Percentiles rank a stretch among this genome's conserved stretches.
phyloP scores from a whole-genome alignment of 176 grass and related monocot species.

The Microstegium vimineum region DNA sequence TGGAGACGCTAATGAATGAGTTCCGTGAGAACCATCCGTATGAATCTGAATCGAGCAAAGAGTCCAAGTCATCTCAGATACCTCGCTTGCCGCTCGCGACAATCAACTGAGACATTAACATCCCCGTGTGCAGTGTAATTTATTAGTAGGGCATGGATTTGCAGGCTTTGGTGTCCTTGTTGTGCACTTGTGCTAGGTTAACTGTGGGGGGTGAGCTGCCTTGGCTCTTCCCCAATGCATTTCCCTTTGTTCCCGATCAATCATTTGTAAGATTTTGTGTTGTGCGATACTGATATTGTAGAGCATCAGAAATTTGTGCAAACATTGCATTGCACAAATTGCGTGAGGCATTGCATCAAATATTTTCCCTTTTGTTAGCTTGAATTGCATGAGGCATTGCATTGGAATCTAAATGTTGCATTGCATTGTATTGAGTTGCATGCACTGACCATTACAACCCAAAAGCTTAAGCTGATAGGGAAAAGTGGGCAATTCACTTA shows the following conservation, averaged over 20 bases:
- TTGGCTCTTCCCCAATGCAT: conserved; percentile 29
- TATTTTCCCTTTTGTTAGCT: too few relatives aligned
- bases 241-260: background rate
- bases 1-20: conserved; percentile 65
- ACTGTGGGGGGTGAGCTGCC: conserved; percentile 42
- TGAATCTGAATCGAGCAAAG: conserved; percentile 64
- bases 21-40: conserved; percentile 91
- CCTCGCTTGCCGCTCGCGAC: conserved; percentile 83
- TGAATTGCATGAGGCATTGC: too few relatives aligned
- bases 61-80: conserved; percentile 59
- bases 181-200: conserved; percentile 2
- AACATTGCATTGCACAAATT: too few relatives aligned
- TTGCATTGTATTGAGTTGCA: too few relatives aligned
- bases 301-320: too few relatives aligned
- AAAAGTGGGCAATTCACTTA: too few relatives aligned
- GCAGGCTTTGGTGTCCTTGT: conserved; percentile 29
- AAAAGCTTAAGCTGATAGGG: too few relatives aligned
- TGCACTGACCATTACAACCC: too few relatives aligned
- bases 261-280: conserved; percentile 13
- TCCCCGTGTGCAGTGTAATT: conserved; percentile 39
- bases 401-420: background rate
- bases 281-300: background rate
- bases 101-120: conserved; percentile 45
- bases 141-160: conserved; percentile 15
- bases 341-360: too few relatives aligned